Evolutionary conservation across 202 grass and related monocot genomes (phyloP).

Genomic region (Digitaria exilis): DNA sequence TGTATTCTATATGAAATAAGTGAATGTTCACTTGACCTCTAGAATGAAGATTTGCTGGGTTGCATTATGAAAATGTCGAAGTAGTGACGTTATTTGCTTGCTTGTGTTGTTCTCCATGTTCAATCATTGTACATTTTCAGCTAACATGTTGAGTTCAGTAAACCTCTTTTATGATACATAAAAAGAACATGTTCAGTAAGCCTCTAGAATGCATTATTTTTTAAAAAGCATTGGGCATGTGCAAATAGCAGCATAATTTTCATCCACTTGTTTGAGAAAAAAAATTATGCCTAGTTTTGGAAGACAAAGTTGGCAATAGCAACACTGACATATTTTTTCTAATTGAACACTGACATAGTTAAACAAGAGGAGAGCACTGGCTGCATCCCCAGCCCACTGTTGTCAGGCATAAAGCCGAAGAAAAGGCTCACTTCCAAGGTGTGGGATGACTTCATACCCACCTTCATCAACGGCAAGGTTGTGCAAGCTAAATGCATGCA

Average conservation of each 20-base stretch:
- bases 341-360: not conserved
- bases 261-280: not conserved
- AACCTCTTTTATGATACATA: not conserved
- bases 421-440: too few relatives aligned
- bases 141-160: too few relatives aligned
- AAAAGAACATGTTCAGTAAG: not conserved
- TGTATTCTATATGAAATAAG: not conserved
- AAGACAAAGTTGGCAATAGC: not conserved
- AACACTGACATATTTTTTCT: not conserved
- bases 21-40: not conserved
- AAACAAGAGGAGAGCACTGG: not conserved
- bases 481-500: slow-evolving; percentile 26
- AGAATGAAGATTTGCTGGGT: not conserved
- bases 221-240: not conserved
- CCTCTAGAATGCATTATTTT: not conserved
- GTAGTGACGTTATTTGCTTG: not conserved
- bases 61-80: not conserved
- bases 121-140: not conserved
- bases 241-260: not conserved
- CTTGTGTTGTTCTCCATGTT: not conserved
- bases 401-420: too few relatives aligned
- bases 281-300: not conserved
- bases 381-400: too few relatives aligned
- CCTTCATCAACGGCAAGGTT: not conserved
- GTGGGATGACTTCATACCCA: not conserved